Conservation (phyloP, 805 yeast species). For the Scheffersomyces coipomensis region DNA sequence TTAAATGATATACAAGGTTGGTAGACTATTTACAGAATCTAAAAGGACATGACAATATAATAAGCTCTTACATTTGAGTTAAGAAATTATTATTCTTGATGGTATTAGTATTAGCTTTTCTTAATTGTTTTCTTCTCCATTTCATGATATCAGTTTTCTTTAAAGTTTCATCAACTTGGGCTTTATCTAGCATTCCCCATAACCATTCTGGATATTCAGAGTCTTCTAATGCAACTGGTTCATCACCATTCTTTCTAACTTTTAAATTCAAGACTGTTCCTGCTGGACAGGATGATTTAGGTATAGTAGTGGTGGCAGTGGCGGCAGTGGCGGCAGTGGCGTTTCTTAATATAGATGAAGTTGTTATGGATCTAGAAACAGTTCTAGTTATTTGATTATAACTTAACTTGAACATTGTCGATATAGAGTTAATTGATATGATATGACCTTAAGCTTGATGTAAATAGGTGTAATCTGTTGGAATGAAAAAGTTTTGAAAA, state of each 20-base stretch:
- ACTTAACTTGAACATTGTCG: neutral
- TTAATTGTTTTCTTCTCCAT: conserved; percentile 65
- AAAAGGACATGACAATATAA: neutral
- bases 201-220: conserved; percentile 92
- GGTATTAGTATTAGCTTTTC: conserved; percentile 62
- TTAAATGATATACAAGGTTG: too few species aligned
- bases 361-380: neutral
- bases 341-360: neutral
- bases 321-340: too few species aligned
- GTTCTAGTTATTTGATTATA: neutral
- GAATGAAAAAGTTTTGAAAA: too few species aligned
- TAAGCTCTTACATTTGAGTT: conserved; percentile 43
- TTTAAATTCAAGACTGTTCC: conserved; percentile 75
- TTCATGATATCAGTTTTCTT: conserved; percentile 60
- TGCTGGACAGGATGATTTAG: conserved; percentile 47
- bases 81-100: conserved; percentile 81
- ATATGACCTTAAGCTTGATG: too few species aligned
- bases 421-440: too few species aligned
- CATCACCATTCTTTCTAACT: conserved; percentile 76
- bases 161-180: conserved; percentile 54
- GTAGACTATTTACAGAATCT: too few species aligned
- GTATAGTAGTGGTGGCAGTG: neutral
- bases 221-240: conserved; percentile 85
- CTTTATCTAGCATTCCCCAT: conserved; percentile 78
- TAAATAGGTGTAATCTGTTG: too few species aligned